Base-by-base conservation (phyloP, 257 asterid genomes). In the Solanum acaule region DNA sequence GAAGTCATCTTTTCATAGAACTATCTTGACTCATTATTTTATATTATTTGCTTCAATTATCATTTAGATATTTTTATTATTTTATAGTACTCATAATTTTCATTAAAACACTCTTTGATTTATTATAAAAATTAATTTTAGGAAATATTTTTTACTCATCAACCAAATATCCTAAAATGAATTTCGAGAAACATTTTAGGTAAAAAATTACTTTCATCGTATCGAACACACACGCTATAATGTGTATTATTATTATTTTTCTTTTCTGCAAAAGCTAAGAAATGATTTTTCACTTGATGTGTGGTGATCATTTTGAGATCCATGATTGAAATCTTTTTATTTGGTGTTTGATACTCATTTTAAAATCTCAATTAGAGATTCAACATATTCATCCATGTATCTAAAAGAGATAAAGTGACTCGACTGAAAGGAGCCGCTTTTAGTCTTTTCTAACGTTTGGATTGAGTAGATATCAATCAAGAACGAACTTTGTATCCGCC, bases 371-470 rank as follows among this genome's bases (percentile, higher is more conserved):
- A 56, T 22, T 56, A 56, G 4, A 20, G 25, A 56, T 56, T 56
- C 25, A 7, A 20, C 4, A 56, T 16, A 16, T 52, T 6, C 9
- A 52, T 0, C 4, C 8, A 0, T 52, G 23, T 16, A 52, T 0
- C 23, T 52, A 18, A 52, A 52, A 6, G 63, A 0, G 4, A 52
- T 18, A 0, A 6, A 52, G 23, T 52, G 1, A 52, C 4, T 52
- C 9, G 8, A 5, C 8, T 49, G 0, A 2, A 49, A 49, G 8
- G 8, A 49, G 59, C 18, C 0, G 0, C 59, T 15, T 49, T 49
- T 5, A 49, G 8, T 49, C 22, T 14, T 14, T 49, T 49, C 18
- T 49, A 49, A 52, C 61, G 2, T 52, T 52, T 52, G 2, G 61
- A 52, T 52, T 52, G 23, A 52, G 23, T 2, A 2, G 1, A 52